Evolutionary conservation across 257 asterid species (phyloP), one percentile per base, ranked within the genome.

Genomic region (Jacaranda mimosifolia): DNA sequence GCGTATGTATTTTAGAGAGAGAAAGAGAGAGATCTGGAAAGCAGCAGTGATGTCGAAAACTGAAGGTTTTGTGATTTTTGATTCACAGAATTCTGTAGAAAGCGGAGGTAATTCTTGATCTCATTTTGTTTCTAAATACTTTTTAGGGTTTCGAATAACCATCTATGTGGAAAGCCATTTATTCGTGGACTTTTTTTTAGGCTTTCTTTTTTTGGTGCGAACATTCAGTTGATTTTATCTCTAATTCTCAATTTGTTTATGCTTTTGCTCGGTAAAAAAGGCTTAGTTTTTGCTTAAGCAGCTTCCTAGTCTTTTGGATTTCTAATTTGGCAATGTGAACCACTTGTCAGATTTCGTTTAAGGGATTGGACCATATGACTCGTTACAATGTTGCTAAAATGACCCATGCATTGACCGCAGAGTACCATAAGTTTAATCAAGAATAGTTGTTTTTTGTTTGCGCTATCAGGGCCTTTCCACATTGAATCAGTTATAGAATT

Each of bases 101-200:
- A 13, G 42, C 21, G 85, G 73, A 75, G 89, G 92, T 87, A 49
- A 67, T 9, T 9, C 46, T 71, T 80, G n/a, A 4, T 40, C 59
- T 64, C 68, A 4, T 18, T 66, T 64, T 48, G 14, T 13, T 19
- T 58, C 14, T 8, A 9, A 45, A 3, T 70, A 4, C 36, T 46
- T 72, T 53, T 68, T 51, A 13, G 69, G 65, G 63, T n/a, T n/a
- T 32, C 43, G 52, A 32, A 7, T 62, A 8, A 4, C 5, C 70
- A 63, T 63, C 6, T 63, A 6, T 38, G 70, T 38, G 21, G 3
- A 38, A 13, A 39, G 9, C 19, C 48, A 12, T 68, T 7, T 21
- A 26, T 43, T 45, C 43, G 38, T 35, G 76, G 10, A 56, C 55
- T 72, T 17, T 17, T 70, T 56, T 73, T 49, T 74, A 48, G 52